Conservation (phyloP, 164 flowering plant genomes). For the Kingdonia uniflora region DNA sequence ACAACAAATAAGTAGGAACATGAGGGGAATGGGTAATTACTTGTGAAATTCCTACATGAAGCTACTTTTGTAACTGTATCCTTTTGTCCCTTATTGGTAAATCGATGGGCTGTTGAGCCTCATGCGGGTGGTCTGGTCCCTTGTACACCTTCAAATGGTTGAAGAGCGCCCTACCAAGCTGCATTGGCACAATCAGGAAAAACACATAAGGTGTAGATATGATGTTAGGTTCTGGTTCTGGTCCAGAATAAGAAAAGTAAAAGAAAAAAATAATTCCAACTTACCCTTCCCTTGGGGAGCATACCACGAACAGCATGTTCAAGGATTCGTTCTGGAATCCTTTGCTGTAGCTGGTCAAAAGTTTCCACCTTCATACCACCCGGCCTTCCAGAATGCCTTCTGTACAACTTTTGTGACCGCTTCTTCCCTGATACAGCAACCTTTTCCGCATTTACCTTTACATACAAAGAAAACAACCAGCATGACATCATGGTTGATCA, state of each 20-base stretch:
- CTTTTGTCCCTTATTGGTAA: slow-evolving; percentile 92
- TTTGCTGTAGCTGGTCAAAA: slow-evolving; percentile 85
- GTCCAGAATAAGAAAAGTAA: no score
- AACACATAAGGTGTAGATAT: background rate
- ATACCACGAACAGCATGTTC: slow-evolving; percentile 99
- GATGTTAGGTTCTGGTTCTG: no score
- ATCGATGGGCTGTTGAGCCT: slow-evolving; percentile 80
- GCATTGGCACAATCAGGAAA: slow-evolving; percentile 20
- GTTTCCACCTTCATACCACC: slow-evolving; percentile 98
- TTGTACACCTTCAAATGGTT: slow-evolving; percentile 92
- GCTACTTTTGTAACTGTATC: slow-evolving; percentile 43
- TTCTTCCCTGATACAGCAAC: slow-evolving; percentile 97
- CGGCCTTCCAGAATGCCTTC: slow-evolving; percentile 98
- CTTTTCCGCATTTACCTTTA: slow-evolving; percentile 91
- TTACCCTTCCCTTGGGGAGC: slow-evolving; percentile 98
- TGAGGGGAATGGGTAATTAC: no score
- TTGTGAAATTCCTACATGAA: no score
- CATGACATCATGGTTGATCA: no score
- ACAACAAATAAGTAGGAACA: no score
- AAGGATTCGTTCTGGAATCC: slow-evolving; percentile 96
- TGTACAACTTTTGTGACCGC: slow-evolving; percentile 83
- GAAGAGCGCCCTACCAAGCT: slow-evolving; percentile 91
- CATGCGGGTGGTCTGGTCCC: slow-evolving; percentile 90
- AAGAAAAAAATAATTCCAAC: slow-evolving; percentile 19
- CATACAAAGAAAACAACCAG: slow-evolving; percentile 11